Evolutionary conservation across 108 stramenopile species (phyloP).

Genomic region (Aureococcus anophagefferens): DNA sequence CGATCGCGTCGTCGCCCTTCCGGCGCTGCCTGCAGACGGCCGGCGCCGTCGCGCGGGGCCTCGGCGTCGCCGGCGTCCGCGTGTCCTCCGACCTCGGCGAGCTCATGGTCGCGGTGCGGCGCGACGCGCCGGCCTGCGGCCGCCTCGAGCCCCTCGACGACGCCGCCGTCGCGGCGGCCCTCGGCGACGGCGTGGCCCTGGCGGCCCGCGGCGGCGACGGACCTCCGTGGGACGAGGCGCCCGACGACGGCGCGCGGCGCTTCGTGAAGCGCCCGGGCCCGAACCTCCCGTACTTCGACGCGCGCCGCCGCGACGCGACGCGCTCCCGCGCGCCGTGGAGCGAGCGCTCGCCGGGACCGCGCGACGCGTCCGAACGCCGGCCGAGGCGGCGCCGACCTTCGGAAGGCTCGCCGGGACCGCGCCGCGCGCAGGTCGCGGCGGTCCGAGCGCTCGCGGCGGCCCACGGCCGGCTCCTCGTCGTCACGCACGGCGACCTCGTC

Average conservation of each 20-base stretch:
- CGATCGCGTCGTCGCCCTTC: conserved; percentile 20
- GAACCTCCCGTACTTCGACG: too few species aligned
- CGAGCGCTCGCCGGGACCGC: too few species aligned
- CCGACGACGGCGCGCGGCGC: conserved; percentile 19
- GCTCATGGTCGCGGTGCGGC: conserved; percentile 26
- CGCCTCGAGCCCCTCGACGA: conserved; percentile 11
- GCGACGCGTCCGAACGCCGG: too few species aligned
- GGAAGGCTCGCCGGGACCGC: too few species aligned
- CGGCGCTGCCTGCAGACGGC: conserved; percentile 30
- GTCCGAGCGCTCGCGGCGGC: conserved; percentile 9
- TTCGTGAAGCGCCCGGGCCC: conserved; percentile 10
- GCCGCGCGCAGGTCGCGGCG: too few species aligned
- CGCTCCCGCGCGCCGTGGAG: too few species aligned
- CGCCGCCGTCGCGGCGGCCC: conserved; percentile 14
- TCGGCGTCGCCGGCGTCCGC: conserved; percentile 15
- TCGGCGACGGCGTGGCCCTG: too few species aligned
- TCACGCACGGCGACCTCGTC: conserved; percentile 25
- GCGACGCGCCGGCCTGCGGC: background rate
- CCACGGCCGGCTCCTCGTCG: conserved; percentile 5
- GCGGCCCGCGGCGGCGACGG: conserved; percentile 14
- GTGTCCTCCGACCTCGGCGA: conserved; percentile 18
- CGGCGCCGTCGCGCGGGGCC: conserved; percentile 19
- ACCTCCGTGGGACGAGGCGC: conserved; percentile 17
- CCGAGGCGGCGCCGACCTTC: too few species aligned
- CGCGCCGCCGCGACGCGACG: too few species aligned